Conservation (phyloP, 192 early-diverging fungal species). For the Phycomyces blakesleeanus region DNA sequence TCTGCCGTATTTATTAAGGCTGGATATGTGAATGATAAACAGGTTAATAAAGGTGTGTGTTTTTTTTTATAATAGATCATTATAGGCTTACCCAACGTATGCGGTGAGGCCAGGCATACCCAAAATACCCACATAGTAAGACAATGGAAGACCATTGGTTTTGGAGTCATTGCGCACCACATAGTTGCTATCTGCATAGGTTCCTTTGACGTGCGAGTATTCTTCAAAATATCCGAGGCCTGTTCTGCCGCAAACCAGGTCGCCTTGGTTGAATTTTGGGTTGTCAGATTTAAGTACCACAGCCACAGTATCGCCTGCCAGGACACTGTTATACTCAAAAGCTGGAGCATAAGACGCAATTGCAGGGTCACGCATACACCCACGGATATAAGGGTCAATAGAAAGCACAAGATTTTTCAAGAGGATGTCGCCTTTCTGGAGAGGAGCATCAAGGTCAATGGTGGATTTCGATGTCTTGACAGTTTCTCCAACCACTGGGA, state of each 20-base stretch:
- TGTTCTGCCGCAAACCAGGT: slow-evolving; percentile 50
- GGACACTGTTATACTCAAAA: slow-evolving; percentile 54
- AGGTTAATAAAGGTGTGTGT: not conserved
- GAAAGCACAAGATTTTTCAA: slow-evolving; percentile 64
- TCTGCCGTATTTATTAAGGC: slow-evolving; percentile 56
- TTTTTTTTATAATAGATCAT: not conserved
- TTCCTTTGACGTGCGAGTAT: slow-evolving; percentile 44
- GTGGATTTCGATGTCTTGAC: slow-evolving; percentile 41
- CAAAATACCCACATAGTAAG: slow-evolving; percentile 59
- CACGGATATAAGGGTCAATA: slow-evolving; percentile 74
- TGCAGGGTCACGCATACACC: slow-evolving; percentile 54
- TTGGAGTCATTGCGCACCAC: slow-evolving; percentile 36
- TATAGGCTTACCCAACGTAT: slow-evolving; percentile 40
- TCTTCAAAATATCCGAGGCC: slow-evolving; percentile 53
- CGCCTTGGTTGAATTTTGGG: slow-evolving; percentile 53
- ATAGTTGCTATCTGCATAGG: slow-evolving; percentile 19
- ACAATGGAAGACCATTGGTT: slow-evolving; percentile 43
- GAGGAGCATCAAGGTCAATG: slow-evolving; percentile 39
- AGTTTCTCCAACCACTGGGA: slow-evolving; percentile 39
- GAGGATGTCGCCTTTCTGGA: slow-evolving; percentile 46
- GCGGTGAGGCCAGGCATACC: slow-evolving; percentile 84
- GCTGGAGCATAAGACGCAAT: slow-evolving; percentile 40
- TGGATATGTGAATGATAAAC: slow-evolving; percentile 22
- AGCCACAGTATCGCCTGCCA: slow-evolving; percentile 59
- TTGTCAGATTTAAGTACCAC: slow-evolving; percentile 64